These are phyloP conservation scores for Acephala macrosclerotiorum DNA, from an alignment of 2,329 filamentous ascomycete species.

Conservation along the genomic window DNA sequence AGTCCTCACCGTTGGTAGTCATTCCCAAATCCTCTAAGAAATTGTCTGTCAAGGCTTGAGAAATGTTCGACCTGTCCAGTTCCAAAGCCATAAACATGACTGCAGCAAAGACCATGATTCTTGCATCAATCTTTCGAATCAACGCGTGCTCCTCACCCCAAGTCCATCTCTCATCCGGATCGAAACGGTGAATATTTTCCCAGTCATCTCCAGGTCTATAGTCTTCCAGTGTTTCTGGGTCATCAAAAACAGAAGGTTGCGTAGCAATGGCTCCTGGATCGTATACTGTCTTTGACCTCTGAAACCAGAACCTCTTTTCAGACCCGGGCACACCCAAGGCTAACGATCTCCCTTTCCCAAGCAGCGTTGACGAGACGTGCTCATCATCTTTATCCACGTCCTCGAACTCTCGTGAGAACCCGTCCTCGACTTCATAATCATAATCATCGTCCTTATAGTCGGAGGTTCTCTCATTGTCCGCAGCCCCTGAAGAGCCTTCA, in stretches of 20 bases:
- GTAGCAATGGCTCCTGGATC: slow-evolving; percentile 36
- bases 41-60: slow-evolving; percentile 66
- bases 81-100: slow-evolving; percentile 69
- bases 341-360: slow-evolving; percentile 10
- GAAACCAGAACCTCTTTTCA: slow-evolving; percentile 37
- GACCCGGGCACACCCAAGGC: slow-evolving; percentile 29
- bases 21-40: slow-evolving; percentile 61
- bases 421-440: not conserved
- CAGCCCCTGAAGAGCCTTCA: not conserved
- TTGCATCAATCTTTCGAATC: slow-evolving; percentile 42
- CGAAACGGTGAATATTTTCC: slow-evolving; percentile 50
- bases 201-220: slow-evolving; percentile 42
- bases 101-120: slow-evolving; percentile 47
- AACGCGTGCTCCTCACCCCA: slow-evolving; percentile 45
- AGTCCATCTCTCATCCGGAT: slow-evolving; percentile 48
- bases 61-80: slow-evolving; percentile 65
- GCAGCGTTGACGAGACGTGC: slow-evolving; percentile 10
- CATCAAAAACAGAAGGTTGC: slow-evolving; percentile 39
- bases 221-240: slow-evolving; percentile 30
- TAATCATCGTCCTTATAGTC: slow-evolving; percentile 10
- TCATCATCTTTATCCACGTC: slow-evolving; percentile 24
- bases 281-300: slow-evolving; percentile 33
- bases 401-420: slow-evolving; percentile 9
- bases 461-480: not conserved
- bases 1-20: slow-evolving; percentile 52